Base-by-base conservation (phyloP, 164 flowering plant genomes). In the Liquidambar formosana region DNA sequence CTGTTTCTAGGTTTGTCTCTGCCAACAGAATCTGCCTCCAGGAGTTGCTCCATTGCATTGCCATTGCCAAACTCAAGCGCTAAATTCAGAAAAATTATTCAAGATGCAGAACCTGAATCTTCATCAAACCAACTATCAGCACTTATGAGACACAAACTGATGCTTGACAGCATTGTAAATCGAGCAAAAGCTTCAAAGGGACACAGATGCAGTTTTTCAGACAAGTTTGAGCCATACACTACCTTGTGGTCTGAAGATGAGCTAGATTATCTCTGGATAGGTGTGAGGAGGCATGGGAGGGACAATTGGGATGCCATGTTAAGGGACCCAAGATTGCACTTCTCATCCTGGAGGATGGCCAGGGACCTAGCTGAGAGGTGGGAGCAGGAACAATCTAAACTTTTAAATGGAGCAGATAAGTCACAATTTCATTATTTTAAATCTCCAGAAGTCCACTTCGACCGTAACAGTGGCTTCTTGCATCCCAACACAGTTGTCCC, bases 221-320 rank as follows among this genome's bases (percentile, higher is more conserved):
- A 73, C n/a, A 72, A 63, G 33, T 63, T 73, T 33, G 67, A 71
- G 75, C 68, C 57, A 1, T 48, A 22, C 22, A 15, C 68, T 41
- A 51, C 46, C 59, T 21, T 52, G 45, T 89, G 94, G 94, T 81
- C 82, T 43, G 94, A 89, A 64, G 88, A 87, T 49, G 94, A 89
- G 68, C 69, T 89, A 58, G 94, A 89, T 72, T 81, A 33, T 71
- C 89, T 87, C 25, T 89, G 94, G 94, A 77, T 89, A 10, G 94
- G 94, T 43, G 89, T 89, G 47, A 78, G 94, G 65, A 84, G 94
- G 66, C 82, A 86, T 67, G 94, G 94, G 68, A 78, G 76, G 71
- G 83, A 75, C 12, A 86, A 84, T 56, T 89, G 94, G 94, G 81
- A 83, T 48, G 77, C 82, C 14, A 78, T 89, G 76, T 66, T 89